Evolutionary conservation across 805 yeast species (phyloP).

Genomic region (Candida sphagnicola): DNA sequence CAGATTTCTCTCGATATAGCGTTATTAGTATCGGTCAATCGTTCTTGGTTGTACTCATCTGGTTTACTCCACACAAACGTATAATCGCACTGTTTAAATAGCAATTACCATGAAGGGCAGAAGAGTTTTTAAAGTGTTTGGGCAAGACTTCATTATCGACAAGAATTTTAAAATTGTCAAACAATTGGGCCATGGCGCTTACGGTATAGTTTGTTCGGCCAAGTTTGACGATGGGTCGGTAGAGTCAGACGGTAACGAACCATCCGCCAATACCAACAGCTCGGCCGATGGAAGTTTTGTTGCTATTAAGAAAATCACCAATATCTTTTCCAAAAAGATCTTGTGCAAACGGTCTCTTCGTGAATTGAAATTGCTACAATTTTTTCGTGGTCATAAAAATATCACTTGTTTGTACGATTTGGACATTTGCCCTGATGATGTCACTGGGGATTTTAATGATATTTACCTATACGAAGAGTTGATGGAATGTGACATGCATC

Average conservation of each 20-base stretch:
- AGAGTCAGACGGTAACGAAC: background rate
- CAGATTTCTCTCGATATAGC: too few relatives aligned
- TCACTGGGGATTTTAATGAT: slow-evolving; percentile 74
- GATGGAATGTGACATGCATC: slow-evolving; percentile 99
- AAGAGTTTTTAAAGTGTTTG: slow-evolving; percentile 40
- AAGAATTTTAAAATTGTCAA: slow-evolving; percentile 82
- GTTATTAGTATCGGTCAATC: too few relatives aligned
- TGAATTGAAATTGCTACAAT: slow-evolving; percentile 84
- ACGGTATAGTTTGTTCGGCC: slow-evolving; percentile 95
- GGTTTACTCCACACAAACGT: too few relatives aligned
- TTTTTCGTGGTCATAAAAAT: slow-evolving; percentile 94
- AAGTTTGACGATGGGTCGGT: slow-evolving; percentile 66
- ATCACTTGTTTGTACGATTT: slow-evolving; percentile 93
- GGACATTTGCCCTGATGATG: slow-evolving; percentile 75
- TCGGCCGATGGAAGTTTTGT: slow-evolving; percentile 44
- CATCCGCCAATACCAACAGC: background rate
- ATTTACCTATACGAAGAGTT: slow-evolving; percentile 90
- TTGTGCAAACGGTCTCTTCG: slow-evolving; percentile 88
- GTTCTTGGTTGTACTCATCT: too few relatives aligned
- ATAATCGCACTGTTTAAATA: too few relatives aligned
- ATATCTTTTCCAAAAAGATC: slow-evolving; percentile 86
- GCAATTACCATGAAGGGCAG: too few relatives aligned
- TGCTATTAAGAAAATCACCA: slow-evolving; percentile 94
- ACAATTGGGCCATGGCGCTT: slow-evolving; percentile 97
- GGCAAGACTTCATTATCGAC: slow-evolving; percentile 92